A percentile compares a stretch with the other conserved stretches of the same genome.
These are phyloP conservation scores for Suillus lakei DNA, from an alignment of 768 basidiomycete species.

Conservation along the genomic window DNA sequence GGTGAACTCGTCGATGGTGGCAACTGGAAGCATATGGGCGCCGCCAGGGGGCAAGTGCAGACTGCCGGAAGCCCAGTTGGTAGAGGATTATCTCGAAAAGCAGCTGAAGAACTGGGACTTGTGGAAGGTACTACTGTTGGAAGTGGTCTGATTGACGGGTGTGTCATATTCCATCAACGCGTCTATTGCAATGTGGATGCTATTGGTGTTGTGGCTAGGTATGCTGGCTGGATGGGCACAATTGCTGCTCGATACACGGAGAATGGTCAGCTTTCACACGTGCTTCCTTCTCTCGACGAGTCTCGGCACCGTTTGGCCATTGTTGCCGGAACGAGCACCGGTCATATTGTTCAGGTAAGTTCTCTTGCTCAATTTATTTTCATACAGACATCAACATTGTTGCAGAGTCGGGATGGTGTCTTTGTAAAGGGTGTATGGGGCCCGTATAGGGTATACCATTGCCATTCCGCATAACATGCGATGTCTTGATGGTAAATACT, in stretches of 20 bases:
- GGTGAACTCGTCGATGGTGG: slow-evolving; percentile 66
- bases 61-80: slow-evolving; percentile 89
- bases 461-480: slow-evolving; percentile 4
- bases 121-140: slow-evolving; percentile 89
- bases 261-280: slow-evolving; percentile 53
- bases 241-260: slow-evolving; percentile 77
- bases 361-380: not conserved
- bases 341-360: slow-evolving; percentile 86
- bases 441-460: slow-evolving; percentile 66
- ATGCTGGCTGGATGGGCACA: slow-evolving; percentile 98
- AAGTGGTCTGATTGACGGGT: slow-evolving; percentile 96
- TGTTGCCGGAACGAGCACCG: slow-evolving; percentile 96
- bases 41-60: slow-evolving; percentile 63
- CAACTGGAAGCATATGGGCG: slow-evolving; percentile 74
- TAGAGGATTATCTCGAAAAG: slow-evolving; percentile 72
- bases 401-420: slow-evolving; percentile 75
- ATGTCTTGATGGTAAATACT: slow-evolving; percentile 13
- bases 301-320: slow-evolving; percentile 85
- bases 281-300: slow-evolving; percentile 69
- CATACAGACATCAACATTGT: not conserved
- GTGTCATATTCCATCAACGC: slow-evolving; percentile 24
- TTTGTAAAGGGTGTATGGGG: slow-evolving; percentile 96
- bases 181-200: not conserved
- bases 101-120: slow-evolving; percentile 87
- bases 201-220: slow-evolving; percentile 43